Evolutionary conservation across 2,329 filamentous ascomycete genomes (phyloP), one percentile per base, ranked within the genome.

Genomic region (Colletotrichum sp.): DNA sequence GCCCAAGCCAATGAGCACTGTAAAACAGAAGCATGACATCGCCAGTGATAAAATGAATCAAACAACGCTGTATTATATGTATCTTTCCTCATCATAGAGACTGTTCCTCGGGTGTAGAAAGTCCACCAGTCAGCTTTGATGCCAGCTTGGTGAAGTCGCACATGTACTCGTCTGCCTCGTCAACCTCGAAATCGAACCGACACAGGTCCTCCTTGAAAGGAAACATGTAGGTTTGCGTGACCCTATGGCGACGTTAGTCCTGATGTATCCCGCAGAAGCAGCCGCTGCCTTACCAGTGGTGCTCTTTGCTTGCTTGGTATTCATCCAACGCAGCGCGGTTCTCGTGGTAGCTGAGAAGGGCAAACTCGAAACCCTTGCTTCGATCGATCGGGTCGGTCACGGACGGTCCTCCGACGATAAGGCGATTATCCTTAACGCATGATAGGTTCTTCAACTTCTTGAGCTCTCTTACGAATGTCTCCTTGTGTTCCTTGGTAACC

Each of bases 101-200:
- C 29, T 62, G 25, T 29, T 62, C 59, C 29, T 62, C 59, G 29
- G 59, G 59, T 19, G 59, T 34, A 8, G 29, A 62, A 11, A 62
- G 19, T 19, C 59, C 59, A 32, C 59, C 29, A 30, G 59, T 32
- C 59, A 62, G 27, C 3, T 62, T 62, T 12, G 59, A 27, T 1
- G 59, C 59, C 8, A 62, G 27, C 59, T 62, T 62, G 59, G 15
- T 30, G 29, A 62, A 62, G 59, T 62, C 59, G 19, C 59, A 62
- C 59, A 62, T 62, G 27, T 62, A 62, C 29, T 62, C 59, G 19
- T 62, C 59, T 19, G 59, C 59, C 16, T 62, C 59, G 11, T 62
- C 59, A 62, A 86, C 85, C 61, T 88, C 87, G 69, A 88, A 88
- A 77, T 88, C 87, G 77, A 88, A 88, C 27, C 87, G 82, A 32